A percentile compares a stretch with the other conserved stretches of the same genome.
Evolutionary conservation across 768 basidiomycete species (phyloP).

Genomic region (Tephrocybe sp.): DNA sequence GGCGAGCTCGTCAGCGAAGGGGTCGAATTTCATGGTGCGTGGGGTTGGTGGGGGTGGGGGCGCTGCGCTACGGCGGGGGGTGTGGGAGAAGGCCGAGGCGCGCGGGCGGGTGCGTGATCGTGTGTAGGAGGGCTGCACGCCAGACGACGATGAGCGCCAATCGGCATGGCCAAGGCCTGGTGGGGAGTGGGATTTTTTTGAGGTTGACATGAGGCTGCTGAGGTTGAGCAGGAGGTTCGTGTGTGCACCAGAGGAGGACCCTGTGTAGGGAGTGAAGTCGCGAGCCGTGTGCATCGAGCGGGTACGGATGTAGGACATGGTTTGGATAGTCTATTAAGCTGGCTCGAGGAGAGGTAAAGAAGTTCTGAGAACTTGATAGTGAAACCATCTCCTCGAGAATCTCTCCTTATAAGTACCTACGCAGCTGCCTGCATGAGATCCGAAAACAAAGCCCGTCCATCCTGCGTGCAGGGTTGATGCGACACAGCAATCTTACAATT

Average conservation of each 20-base stretch:
- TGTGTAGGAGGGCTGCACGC: neutral
- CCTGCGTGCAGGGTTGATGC: too few relatives aligned
- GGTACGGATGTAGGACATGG: constrained; percentile 37
- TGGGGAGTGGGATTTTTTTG: constrained; percentile 18
- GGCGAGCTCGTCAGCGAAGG: constrained; percentile 20
- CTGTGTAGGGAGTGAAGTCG: constrained; percentile 1
- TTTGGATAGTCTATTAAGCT: neutral
- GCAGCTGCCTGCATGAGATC: too few relatives aligned
- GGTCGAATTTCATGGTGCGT: constrained; percentile 19
- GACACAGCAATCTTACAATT: too few relatives aligned
- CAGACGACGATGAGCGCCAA: neutral
- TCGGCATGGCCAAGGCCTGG: constrained; percentile 12
- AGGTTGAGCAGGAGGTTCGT: constrained; percentile 19
- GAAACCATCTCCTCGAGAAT: too few relatives aligned
- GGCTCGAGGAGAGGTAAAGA: neutral
- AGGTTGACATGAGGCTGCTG: constrained; percentile 14
- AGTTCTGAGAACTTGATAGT: too few relatives aligned
- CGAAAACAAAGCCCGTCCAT: too few relatives aligned
- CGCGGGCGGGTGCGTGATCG: constrained; percentile 7
- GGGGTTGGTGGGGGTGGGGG: neutral
- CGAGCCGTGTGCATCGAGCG: constrained; percentile 37
- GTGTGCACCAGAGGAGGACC: constrained; percentile 13
- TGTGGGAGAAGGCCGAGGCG: constrained; percentile 7
- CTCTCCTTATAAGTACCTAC: too few relatives aligned
- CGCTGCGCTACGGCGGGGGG: constrained; percentile 7